Evolutionary conservation across 257 asterid genomes (phyloP).

Genomic region (Solanum clarkiae): DNA sequence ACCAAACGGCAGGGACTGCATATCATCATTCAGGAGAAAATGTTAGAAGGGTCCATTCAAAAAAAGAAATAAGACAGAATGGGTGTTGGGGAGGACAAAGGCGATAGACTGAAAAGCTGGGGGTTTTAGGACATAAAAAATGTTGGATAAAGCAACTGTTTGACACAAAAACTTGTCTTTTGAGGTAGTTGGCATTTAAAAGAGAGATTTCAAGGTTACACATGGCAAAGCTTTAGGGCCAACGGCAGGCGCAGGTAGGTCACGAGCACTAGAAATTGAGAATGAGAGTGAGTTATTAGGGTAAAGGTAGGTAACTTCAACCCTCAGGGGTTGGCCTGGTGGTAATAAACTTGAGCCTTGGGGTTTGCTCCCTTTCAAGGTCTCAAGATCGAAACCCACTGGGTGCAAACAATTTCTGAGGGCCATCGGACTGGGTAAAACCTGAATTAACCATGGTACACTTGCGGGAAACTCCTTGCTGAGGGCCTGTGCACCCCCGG

Average conservation of each 20-base stretch:
- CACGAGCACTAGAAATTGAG: background rate
- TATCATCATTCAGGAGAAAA: background rate
- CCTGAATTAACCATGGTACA: too few relatives aligned
- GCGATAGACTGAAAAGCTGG: background rate
- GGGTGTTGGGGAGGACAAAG: background rate
- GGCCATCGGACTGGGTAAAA: too few relatives aligned
- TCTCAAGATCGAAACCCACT: too few relatives aligned
- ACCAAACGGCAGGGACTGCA: constrained; percentile 95
- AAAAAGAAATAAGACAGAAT: background rate
- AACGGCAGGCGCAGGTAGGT: background rate
- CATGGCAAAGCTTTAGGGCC: background rate
- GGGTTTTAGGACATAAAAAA: background rate
- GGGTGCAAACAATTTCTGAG: too few relatives aligned
- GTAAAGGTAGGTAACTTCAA: background rate
- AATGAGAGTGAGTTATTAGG: background rate
- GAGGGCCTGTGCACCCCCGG: too few relatives aligned
- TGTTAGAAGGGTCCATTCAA: background rate
- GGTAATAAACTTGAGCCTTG: too few relatives aligned
- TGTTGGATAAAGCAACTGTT: background rate
- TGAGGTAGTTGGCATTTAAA: background rate
- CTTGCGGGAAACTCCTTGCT: too few relatives aligned
- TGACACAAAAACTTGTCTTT: background rate
- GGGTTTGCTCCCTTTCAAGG: too few relatives aligned
- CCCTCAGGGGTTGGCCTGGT: too few relatives aligned
- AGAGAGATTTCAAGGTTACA: background rate